phyloP scores from a whole-genome alignment of 352 stramenopile species.

The Phytophthora pseudosyringae region DNA sequence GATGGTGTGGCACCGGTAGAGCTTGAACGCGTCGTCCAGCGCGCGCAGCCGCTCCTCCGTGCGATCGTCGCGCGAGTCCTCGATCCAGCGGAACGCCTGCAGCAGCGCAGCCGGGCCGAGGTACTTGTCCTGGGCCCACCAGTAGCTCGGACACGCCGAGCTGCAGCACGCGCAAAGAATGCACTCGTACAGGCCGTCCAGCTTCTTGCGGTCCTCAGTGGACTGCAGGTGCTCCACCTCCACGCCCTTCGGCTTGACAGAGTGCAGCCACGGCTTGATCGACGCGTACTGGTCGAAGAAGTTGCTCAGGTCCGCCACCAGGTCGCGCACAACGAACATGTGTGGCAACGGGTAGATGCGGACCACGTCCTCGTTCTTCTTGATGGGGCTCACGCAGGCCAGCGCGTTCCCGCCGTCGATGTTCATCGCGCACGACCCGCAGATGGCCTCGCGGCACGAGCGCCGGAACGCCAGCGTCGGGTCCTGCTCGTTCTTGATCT shows the following conservation, averaged over 20 bases:
- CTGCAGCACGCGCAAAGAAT: slow-evolving; percentile 99
- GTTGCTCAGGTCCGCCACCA: slow-evolving; percentile 99
- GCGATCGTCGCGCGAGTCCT: slow-evolving; percentile 97
- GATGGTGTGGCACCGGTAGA: slow-evolving; percentile 99
- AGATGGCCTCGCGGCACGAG: slow-evolving; percentile 99
- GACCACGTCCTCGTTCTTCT: slow-evolving; percentile 90
- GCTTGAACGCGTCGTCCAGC: slow-evolving; percentile 98
- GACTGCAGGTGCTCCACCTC: slow-evolving; percentile 87
- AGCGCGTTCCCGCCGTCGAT: slow-evolving; percentile 99
- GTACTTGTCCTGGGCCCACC: slow-evolving; percentile 98
- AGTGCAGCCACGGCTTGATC: slow-evolving; percentile 99
- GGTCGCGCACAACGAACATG: slow-evolving; percentile 99
- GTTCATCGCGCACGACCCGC: slow-evolving; percentile 99
- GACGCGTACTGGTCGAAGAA: slow-evolving; percentile 98
- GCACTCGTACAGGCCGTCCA: slow-evolving; percentile 99
- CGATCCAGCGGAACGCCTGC: slow-evolving; percentile 98
- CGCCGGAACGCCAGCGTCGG: slow-evolving; percentile 97
- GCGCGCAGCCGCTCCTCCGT: slow-evolving; percentile 94
- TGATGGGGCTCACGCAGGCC: slow-evolving; percentile 97
- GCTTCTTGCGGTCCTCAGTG: slow-evolving; percentile 97
- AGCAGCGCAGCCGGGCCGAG: slow-evolving; percentile 81
- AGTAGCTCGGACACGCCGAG: slow-evolving; percentile 99
- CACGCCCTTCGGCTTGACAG: slow-evolving; percentile 78
- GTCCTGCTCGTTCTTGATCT: slow-evolving; percentile 99
- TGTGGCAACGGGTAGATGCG: slow-evolving; percentile 99